These are phyloP conservation scores for Ogataea paraovalis DNA, from an alignment of 805 yeast genomes.

Conservation along the genomic window DNA sequence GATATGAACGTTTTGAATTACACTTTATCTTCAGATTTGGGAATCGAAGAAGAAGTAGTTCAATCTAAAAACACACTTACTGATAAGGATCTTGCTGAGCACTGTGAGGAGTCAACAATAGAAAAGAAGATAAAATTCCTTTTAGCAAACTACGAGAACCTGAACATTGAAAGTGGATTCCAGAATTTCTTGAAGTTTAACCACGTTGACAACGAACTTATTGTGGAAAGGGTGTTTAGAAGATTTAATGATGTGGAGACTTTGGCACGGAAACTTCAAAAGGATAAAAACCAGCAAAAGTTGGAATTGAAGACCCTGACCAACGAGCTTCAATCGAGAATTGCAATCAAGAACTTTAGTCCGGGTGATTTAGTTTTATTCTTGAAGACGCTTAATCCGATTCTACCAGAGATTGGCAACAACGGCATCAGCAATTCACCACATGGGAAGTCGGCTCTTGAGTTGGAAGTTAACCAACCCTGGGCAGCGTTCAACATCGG, in stretches of 20 bases:
- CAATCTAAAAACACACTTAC: constrained; percentile 6
- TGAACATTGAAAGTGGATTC: constrained; percentile 32
- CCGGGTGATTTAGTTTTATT: constrained; percentile 78
- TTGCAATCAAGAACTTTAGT: constrained; percentile 65
- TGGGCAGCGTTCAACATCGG: constrained; percentile 97
- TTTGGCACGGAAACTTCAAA: constrained; percentile 78
- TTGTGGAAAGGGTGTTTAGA: constrained; percentile 46
- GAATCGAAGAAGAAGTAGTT: constrained; percentile 20
- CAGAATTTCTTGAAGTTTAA: constrained; percentile 26
- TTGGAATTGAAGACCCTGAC: constrained; percentile 41
- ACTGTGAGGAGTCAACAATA: constrained; percentile 19
- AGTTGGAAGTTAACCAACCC: constrained; percentile 37
- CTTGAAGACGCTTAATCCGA: constrained; percentile 56
- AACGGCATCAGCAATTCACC: neutral
- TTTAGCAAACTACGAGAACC: constrained; percentile 12
- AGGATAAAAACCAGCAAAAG: constrained; percentile 55
- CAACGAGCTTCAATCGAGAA: constrained; percentile 41
- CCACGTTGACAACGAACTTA: constrained; percentile 23
- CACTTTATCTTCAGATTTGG: constrained; percentile 23
- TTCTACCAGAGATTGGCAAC: neutral
- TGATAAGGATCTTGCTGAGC: constrained; percentile 9
- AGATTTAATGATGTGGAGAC: constrained; percentile 88
- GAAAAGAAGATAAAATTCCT: constrained; percentile 20
- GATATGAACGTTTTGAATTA: constrained; percentile 31
- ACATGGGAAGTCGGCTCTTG: neutral